A percentile compares a stretch with the other conserved stretches of the same genome.
phyloP scores from a whole-genome alignment of 345 rosid genomes.

The Gynandropsis gynandra region DNA sequence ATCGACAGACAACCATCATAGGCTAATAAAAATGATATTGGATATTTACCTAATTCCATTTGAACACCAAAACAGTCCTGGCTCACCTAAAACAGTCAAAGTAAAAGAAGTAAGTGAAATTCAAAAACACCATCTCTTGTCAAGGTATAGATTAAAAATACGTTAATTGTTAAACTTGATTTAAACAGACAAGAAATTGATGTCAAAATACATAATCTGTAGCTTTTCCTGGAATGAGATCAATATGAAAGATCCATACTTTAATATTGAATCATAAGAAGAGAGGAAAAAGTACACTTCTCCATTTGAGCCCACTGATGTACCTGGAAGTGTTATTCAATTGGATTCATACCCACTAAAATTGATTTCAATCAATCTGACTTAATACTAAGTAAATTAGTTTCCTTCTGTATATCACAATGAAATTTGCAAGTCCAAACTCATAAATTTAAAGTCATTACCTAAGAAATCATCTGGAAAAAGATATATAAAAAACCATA shows the following conservation, averaged over 20 bases:
- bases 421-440: too few species aligned
- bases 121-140: neutral
- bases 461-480: neutral
- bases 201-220: neutral
- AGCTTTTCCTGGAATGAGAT: neutral
- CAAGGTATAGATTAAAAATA: constrained; percentile 5
- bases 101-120: neutral
- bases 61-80: constrained; percentile 9
- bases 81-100: constrained; percentile 21
- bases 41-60: constrained; percentile 19
- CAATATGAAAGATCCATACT: neutral
- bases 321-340: too few species aligned
- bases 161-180: neutral
- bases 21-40: neutral
- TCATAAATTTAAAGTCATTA: too few species aligned
- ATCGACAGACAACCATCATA: neutral
- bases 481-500: constrained; percentile 1
- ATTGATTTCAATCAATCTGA: too few species aligned
- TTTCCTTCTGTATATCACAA: too few species aligned
- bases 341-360: too few species aligned
- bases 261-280: neutral
- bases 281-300: neutral
- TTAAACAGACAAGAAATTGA: constrained; percentile 3
- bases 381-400: too few species aligned
- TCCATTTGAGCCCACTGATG: too few species aligned